Base-by-base conservation (phyloP, 176 grass and related monocot genomes). In the Aegilops umbellulata region DNA sequence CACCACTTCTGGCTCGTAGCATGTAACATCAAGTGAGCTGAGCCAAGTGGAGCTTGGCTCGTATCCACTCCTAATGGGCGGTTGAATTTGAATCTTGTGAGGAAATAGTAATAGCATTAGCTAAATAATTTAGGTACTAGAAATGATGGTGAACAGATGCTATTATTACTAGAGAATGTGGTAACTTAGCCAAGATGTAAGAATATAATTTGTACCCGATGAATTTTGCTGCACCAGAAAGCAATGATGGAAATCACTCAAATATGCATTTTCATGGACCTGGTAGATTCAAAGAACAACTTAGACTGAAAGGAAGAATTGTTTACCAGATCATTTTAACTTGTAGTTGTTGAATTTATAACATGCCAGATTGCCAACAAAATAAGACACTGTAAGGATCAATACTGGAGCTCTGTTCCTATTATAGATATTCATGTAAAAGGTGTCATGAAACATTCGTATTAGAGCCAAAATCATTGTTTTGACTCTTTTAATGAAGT, bases 201-300 rank as follows among this genome's bases (percentile, higher is more conserved):
- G 26, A 79, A 74, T 74, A 69, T 1, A 75, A 39, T 87, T 29
- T 11, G 57, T 89, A 94, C 96, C 93, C 11, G 90, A 91, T 61
- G 86, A 92, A 89, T 98, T 98, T 85, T 86, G 81, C 32, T 88
- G 83, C 75, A 88, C 23, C 58, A 85, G 84, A 75, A 92, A 98
- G 82, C 96, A 98, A 78, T 98, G 96, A 86, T 95, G 96, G 82
- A 98, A 98, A 34, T 95, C 88, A 65, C 96, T 98, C 16, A 84
- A 64, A 80, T 95, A 98, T 20, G 93, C 90, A 95, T 98, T 95
- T 91, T 98, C 96, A 65, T 98, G 93, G 82, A 98, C 96, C 96
- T 95, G 79, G 53, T 82, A 80, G 34, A 84, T 55, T 77, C 16
- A 85, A 74, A 62, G 46, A 84, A 78, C 6, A 75, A 42, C 2